Percentiles rank a stretch among this genome's conserved stretches.
Conservation (phyloP, 768 basidiomycete species). For the Pleurotus ostreatus region DNA sequence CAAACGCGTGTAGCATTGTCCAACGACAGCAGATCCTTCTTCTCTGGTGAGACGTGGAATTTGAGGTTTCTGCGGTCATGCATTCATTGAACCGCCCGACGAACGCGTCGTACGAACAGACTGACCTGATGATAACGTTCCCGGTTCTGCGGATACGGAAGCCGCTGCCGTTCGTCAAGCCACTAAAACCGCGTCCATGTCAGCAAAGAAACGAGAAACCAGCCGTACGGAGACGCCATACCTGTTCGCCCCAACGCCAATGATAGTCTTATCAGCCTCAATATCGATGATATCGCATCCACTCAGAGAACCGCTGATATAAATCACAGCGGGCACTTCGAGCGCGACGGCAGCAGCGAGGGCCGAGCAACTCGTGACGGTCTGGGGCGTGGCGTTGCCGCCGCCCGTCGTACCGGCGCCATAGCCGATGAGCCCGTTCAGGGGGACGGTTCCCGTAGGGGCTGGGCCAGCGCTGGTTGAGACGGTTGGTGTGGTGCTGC, state of each 20-base stretch:
- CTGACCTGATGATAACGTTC: conserved; percentile 5
- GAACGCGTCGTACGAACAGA: too few relatives aligned
- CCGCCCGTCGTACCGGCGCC: not conserved
- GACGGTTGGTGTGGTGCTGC: not conserved
- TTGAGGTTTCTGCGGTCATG: not conserved
- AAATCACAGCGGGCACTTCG: not conserved
- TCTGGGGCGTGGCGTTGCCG: not conserved
- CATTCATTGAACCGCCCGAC: not conserved
- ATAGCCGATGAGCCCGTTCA: conserved; percentile 1
- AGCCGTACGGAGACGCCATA: not conserved
- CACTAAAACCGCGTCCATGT: not conserved
- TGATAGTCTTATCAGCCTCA: not conserved
- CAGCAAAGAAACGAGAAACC: not conserved
- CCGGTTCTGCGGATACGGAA: conserved; percentile 1
- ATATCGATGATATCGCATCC: conserved; percentile 2
- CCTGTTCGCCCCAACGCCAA: not conserved
- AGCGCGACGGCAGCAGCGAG: not conserved
- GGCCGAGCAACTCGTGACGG: not conserved
- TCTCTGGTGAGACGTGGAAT: not conserved
- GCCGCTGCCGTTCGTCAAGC: not conserved
- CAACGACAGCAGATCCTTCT: not conserved
- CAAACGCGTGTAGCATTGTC: not conserved
- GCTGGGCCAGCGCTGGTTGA: not conserved
- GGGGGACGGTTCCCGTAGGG: not conserved
- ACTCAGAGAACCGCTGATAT: not conserved